Conservation (phyloP, 306 rosid species). For the Ziziphus jujuba region DNA sequence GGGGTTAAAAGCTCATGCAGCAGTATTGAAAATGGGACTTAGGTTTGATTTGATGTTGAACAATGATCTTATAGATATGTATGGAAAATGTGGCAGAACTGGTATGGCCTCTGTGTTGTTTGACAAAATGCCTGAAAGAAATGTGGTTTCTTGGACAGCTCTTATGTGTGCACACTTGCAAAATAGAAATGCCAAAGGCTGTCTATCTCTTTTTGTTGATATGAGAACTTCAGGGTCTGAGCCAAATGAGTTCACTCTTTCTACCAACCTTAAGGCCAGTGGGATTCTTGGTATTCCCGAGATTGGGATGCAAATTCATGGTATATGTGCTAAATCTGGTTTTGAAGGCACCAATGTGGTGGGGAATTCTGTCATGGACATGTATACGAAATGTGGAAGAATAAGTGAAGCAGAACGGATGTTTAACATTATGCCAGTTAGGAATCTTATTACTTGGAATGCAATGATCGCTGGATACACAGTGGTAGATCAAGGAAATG, state of each 20-base stretch:
- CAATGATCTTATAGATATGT: slow-evolving; percentile 58
- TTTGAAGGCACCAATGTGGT: slow-evolving; percentile 46
- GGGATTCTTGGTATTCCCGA: slow-evolving; percentile 41
- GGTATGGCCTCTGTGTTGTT: slow-evolving; percentile 37
- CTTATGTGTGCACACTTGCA: slow-evolving; percentile 50
- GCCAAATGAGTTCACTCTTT: slow-evolving; percentile 58
- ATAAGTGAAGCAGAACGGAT: slow-evolving; percentile 39
- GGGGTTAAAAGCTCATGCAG: slow-evolving; percentile 51
- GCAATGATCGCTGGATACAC: slow-evolving; percentile 59
- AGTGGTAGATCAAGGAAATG: slow-evolving; percentile 22
- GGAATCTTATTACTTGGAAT: slow-evolving; percentile 62
- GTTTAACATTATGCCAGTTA: slow-evolving; percentile 43
- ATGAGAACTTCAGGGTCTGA: slow-evolving; percentile 36
- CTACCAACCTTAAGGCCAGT: slow-evolving; percentile 53
- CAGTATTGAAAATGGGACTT: slow-evolving; percentile 39
- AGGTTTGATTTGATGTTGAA: slow-evolving; percentile 44
- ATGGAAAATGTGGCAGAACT: slow-evolving; percentile 50
- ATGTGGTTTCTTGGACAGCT: slow-evolving; percentile 46
- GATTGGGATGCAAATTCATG: slow-evolving; percentile 66
- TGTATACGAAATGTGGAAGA: slow-evolving; percentile 61
- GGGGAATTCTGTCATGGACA: slow-evolving; percentile 57
- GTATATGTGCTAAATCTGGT: slow-evolving; percentile 51
- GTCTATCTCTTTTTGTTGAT: slow-evolving; percentile 38
- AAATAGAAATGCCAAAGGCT: slow-evolving; percentile 40
- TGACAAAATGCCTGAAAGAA: slow-evolving; percentile 58